Evolutionary conservation across 495 filamentous ascomycete species (phyloP).

Genomic region (Penicillium coprophilum): DNA sequence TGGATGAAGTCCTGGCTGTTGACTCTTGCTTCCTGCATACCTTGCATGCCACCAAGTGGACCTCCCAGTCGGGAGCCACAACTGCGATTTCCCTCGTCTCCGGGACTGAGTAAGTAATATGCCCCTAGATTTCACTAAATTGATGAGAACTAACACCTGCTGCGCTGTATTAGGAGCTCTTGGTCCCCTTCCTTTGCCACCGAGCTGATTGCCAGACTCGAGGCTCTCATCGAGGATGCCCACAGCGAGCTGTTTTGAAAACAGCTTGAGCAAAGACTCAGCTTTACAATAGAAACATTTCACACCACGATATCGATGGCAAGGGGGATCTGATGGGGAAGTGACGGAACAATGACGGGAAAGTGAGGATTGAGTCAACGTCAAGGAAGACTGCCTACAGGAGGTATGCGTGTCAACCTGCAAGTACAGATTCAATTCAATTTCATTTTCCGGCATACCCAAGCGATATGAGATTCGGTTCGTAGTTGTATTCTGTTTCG

Average conservation of each 20-base stretch:
- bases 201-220: not conserved
- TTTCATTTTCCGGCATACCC: not conserved
- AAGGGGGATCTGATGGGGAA: not conserved
- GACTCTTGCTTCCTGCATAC: no score
- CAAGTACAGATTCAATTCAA: not conserved
- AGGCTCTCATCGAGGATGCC: no score
- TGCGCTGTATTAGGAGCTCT: not conserved
- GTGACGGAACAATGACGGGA: not conserved
- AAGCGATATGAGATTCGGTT: not conserved
- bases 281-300: no score
- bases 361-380: not conserved
- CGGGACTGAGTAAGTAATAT: not conserved
- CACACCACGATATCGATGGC: no score
- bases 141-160: not conserved
- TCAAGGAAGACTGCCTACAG: not conserved
- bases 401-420: not conserved
- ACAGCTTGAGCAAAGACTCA: no score
- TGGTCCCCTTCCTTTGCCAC: not conserved
- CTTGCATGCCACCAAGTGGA: not conserved
- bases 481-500: no score
- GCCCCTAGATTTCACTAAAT: no score
- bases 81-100: not conserved
- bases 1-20: no score
- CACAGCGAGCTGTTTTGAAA: no score
- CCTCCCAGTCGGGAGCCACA: not conserved